These are phyloP conservation scores for Nemania diffusa DNA, from an alignment of 2,329 filamentous ascomycete genomes.

Conservation along the genomic window DNA sequence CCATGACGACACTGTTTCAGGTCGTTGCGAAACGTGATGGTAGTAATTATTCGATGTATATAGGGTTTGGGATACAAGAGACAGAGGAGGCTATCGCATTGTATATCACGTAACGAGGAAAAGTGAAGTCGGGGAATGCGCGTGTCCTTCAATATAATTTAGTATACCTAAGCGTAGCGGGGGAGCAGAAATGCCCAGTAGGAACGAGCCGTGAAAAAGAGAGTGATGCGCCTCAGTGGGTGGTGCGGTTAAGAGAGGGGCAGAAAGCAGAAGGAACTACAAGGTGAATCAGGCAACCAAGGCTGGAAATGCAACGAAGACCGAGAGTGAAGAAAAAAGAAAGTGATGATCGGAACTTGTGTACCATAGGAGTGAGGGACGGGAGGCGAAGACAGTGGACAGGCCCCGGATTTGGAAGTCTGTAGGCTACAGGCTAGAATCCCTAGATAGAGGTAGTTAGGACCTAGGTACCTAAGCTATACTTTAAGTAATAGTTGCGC, in stretches of 20 bases:
- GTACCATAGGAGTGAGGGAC: slow-evolving; percentile 3
- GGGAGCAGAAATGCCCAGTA: slow-evolving; percentile 3
- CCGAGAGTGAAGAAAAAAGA: slow-evolving; percentile 21
- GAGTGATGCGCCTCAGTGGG: slow-evolving; percentile 27
- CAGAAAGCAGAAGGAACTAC: slow-evolving; percentile 5
- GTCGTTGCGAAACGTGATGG: background rate
- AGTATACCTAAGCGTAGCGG: background rate
- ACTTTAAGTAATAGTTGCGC: no score
- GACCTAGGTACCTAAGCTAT: no score
- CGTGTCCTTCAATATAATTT: background rate
- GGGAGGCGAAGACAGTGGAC: slow-evolving; percentile 24
- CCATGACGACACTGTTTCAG: slow-evolving; percentile 48
- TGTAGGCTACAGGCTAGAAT: background rate
- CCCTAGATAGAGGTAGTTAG: no score
- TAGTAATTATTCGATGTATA: slow-evolving; percentile 11
- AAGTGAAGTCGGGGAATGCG: background rate
- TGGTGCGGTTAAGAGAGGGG: slow-evolving; percentile 7
- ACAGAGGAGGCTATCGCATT: slow-evolving; percentile 16
- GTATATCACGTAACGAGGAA: slow-evolving; percentile 3
- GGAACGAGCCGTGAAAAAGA: slow-evolving; percentile 27
- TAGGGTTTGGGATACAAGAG: background rate
- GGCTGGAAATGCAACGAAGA: slow-evolving; percentile 24
- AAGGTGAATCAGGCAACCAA: slow-evolving; percentile 22
- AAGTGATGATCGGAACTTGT: slow-evolving; percentile 23
- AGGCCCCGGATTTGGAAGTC: slow-evolving; percentile 22